These are phyloP conservation scores for Gliomastix tumulicola DNA, from an alignment of 2,329 filamentous ascomycete genomes.

Conservation along the genomic window DNA sequence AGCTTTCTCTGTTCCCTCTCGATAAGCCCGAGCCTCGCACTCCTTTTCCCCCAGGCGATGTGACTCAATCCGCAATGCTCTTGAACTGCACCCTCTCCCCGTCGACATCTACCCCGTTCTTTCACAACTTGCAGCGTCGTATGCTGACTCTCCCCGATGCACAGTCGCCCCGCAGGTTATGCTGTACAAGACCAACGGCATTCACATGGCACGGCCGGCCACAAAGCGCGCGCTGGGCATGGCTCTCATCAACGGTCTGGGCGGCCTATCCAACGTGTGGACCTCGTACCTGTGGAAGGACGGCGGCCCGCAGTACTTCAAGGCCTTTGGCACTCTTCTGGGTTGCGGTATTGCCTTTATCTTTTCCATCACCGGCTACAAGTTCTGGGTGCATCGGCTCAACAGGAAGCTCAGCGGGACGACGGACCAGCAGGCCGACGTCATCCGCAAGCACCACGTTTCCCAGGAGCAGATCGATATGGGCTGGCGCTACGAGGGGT, in stretches of 20 bases:
- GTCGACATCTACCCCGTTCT: not conserved
- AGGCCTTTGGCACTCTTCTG: conserved; percentile 23
- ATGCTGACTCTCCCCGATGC: conserved; percentile 28
- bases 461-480: conserved; percentile 13
- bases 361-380: conserved; percentile 11
- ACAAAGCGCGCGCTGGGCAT: conserved; percentile 32
- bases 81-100: not conserved
- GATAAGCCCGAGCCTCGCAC: not conserved
- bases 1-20: not conserved
- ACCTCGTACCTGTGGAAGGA: conserved; percentile 27
- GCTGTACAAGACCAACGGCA: conserved; percentile 31
- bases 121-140: conserved; percentile 6
- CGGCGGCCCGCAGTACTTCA: conserved; percentile 27
- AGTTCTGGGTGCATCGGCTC: conserved; percentile 7
- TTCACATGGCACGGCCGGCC: conserved; percentile 29
- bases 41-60: not conserved
- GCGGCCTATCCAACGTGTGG: conserved; percentile 24
- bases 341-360: conserved; percentile 10
- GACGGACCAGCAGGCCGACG: conserved; percentile 8
- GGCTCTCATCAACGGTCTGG: conserved; percentile 30
- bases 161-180: conserved; percentile 29
- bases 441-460: conserved; percentile 11
- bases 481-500: conserved; percentile 11
- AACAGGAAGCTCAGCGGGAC: conserved; percentile 11
- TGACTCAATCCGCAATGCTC: not conserved